Conservation (phyloP, 2,329 filamentous ascomycete species). For the Botrytis porri region DNA sequence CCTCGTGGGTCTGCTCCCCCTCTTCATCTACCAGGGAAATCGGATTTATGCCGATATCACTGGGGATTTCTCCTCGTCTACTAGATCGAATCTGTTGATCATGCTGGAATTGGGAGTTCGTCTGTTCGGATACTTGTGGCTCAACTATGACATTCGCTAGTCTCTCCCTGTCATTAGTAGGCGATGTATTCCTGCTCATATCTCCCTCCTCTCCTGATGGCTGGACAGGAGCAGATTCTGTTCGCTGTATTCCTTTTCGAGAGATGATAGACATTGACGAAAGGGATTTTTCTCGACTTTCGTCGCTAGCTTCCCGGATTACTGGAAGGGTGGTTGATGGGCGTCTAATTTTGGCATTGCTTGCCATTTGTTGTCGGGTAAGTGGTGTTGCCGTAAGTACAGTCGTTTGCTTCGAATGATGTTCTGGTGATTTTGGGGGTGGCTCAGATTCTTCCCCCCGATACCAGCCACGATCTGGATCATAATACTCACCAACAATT, state of each 20-base stretch:
- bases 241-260: constrained; percentile 4
- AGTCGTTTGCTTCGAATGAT: background rate
- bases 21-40: too few relatives aligned
- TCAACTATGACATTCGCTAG: background rate
- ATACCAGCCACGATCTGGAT: constrained; percentile 25
- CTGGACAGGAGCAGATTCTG: background rate
- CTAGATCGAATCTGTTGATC: background rate
- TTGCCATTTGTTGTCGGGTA: constrained; percentile 29
- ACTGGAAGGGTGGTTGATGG: constrained; percentile 30
- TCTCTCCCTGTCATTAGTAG: background rate
- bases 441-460: constrained; percentile 14
- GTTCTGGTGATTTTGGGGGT: background rate
- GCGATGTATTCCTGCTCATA: background rate
- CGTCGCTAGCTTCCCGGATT: background rate
- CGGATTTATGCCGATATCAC: background rate
- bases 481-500: constrained; percentile 24
- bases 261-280: background rate
- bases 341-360: constrained; percentile 30
- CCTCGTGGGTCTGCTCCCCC: background rate
- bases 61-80: background rate
- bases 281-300: background rate
- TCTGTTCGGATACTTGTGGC: background rate
- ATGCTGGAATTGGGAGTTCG: background rate
- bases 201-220: background rate
- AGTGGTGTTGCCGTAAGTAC: constrained; percentile 18